Evolutionary conservation across 805 yeast species (phyloP).

Genomic region (Metschnikowia henanensis): DNA sequence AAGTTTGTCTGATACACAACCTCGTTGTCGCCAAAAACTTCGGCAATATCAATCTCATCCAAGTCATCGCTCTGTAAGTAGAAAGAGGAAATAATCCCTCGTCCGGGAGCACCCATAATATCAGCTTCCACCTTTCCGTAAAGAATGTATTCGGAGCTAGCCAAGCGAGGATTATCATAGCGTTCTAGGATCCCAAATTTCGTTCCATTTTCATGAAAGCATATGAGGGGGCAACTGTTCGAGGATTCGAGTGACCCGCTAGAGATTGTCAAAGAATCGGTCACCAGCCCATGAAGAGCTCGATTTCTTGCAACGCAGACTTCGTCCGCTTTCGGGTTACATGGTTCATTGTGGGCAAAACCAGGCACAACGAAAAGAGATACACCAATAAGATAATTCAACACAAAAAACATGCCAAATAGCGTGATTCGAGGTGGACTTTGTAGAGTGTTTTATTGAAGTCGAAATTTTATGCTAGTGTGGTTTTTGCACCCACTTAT

Average conservation of each 20-base stretch:
- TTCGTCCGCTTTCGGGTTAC: slow-evolving; percentile 28
- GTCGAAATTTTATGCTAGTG: neutral
- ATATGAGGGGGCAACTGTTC: slow-evolving; percentile 12
- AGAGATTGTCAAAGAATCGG: slow-evolving; percentile 21
- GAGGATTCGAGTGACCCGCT: slow-evolving; percentile 13
- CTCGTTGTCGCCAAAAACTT: slow-evolving; percentile 36
- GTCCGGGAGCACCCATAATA: slow-evolving; percentile 32
- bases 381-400: neutral
- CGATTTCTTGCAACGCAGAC: slow-evolving; percentile 27
- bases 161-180: slow-evolving; percentile 33
- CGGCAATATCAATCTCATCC: slow-evolving; percentile 44
- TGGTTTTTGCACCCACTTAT: neutral
- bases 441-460: too few relatives aligned
- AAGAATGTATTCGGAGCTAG: slow-evolving; percentile 30
- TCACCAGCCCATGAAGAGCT: slow-evolving; percentile 23
- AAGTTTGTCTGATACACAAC: slow-evolving; percentile 36
- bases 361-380: neutral
- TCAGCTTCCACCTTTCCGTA: slow-evolving; percentile 41
- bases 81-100: slow-evolving; percentile 39
- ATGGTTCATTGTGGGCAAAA: slow-evolving; percentile 13
- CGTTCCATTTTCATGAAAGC: slow-evolving; percentile 9
- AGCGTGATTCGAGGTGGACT: neutral
- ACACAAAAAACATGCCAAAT: neutral
- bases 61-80: slow-evolving; percentile 44
- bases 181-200: slow-evolving; percentile 12